phyloP scores from a whole-genome alignment of 164 flowering plant species.

The Sedum album region DNA sequence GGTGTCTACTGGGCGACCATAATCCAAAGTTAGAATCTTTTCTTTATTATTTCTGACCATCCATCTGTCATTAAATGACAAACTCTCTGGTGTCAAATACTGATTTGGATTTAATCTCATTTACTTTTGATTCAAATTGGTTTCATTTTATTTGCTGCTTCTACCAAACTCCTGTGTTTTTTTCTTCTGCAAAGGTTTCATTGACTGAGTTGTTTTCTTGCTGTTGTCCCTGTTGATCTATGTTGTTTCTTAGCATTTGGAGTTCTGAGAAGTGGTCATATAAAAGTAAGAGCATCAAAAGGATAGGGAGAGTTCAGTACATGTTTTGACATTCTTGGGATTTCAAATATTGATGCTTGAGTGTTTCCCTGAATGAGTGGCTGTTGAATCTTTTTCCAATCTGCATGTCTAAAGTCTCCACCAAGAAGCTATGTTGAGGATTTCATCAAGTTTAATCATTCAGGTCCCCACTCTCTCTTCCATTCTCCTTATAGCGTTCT shows the following conservation, averaged over 20 bases:
- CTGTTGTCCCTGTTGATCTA: constrained; percentile 4
- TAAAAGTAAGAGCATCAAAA: not conserved
- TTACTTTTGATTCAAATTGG: not conserved
- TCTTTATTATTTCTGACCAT: not conserved
- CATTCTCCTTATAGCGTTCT: not conserved
- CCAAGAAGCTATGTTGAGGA: not conserved
- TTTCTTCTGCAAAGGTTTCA: not conserved
- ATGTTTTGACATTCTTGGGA: constrained; percentile 6
- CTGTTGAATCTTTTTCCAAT: not conserved
- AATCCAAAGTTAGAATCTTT: not conserved
- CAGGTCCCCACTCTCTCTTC: constrained; percentile 1
- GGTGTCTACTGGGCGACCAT: constrained; percentile 5
- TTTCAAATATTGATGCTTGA: not conserved
- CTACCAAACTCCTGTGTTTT: constrained; percentile 1
- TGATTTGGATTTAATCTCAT: too few species aligned
- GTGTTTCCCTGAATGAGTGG: not conserved
- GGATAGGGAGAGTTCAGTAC: constrained; percentile 5
- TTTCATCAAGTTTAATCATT: not conserved
- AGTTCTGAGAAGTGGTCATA: not conserved
- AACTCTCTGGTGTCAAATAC: not conserved
- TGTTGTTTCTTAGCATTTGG: not conserved
- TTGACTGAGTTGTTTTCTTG: constrained; percentile 6
- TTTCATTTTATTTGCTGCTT: not conserved
- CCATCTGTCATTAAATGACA: not conserved
- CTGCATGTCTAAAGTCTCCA: constrained; percentile 1